Evolutionary conservation across 2,329 filamentous ascomycete genomes (phyloP).

Genomic region (Proliferodiscus dingleyae): DNA sequence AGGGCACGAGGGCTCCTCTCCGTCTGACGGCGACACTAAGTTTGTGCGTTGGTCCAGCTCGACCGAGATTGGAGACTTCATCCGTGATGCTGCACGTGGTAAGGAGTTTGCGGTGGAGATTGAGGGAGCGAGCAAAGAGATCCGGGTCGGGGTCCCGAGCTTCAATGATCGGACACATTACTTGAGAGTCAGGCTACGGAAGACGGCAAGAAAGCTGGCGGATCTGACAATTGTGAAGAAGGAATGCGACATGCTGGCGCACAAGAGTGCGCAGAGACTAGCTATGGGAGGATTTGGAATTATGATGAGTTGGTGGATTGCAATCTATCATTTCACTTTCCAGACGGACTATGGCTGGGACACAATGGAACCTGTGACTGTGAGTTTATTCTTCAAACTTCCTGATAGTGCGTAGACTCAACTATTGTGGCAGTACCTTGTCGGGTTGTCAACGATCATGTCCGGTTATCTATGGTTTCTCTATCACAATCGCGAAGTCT

Average conservation of each 20-base stretch:
- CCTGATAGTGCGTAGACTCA: background rate
- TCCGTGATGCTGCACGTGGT: conserved; percentile 79
- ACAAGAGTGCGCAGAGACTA: conserved; percentile 70
- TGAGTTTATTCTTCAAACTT: conserved; percentile 22
- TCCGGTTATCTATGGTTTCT: conserved; percentile 91
- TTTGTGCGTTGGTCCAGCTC: conserved; percentile 86
- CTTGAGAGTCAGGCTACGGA: conserved; percentile 70
- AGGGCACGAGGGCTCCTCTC: conserved; percentile 48
- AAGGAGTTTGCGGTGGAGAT: conserved; percentile 82
- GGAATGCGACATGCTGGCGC: conserved; percentile 74
- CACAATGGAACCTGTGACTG: conserved; percentile 80
- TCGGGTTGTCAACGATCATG: conserved; percentile 80
- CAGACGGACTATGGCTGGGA: conserved; percentile 82
- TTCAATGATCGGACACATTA: conserved; percentile 92
- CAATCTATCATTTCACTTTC: conserved; percentile 69
- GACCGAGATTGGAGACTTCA: conserved; percentile 91
- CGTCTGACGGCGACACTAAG: conserved; percentile 35
- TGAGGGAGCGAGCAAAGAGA: conserved; percentile 62
- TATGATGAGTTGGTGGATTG: conserved; percentile 62
- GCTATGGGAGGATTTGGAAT: conserved; percentile 75
- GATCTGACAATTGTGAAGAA: conserved; percentile 68
- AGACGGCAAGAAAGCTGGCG: conserved; percentile 64
- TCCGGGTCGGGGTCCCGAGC: conserved; percentile 76
- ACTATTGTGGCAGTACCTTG: conserved; percentile 56
- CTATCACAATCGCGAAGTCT: conserved; percentile 85